Evolutionary conservation across 352 stramenopile species (phyloP), one percentile per base, ranked within the genome.

Genomic region (Poterioochromonas sp.): DNA sequence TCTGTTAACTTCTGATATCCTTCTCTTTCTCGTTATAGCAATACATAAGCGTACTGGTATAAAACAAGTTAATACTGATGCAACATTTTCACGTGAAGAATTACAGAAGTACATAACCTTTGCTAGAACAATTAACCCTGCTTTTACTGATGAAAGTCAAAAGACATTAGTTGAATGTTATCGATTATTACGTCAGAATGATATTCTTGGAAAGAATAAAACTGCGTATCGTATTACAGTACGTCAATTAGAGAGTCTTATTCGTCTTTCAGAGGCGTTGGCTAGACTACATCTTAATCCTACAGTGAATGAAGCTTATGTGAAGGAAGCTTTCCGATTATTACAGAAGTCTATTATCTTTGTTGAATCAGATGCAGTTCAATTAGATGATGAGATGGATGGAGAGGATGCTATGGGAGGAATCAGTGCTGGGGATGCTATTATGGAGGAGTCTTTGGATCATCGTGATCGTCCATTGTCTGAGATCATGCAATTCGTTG

Each of bases 331-430:
- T 0, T 99, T 97, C 79, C 88, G 95, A 0, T 82, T 99, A 1
- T 83, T 99, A 35, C 93, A 94, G 82, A 98, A 97, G 80, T 97
- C 90, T 51, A 98, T 99, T 79, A 98, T 99, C 81, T 92, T 97
- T 86, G 95, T 99, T 0, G 95, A 99, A 79, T 97, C 92, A 62
- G 92, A 97, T 80, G 93, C 97, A 84, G 91, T 99, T 2, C 90
- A 96, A 79, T 82, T 97, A 18, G 90, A 93, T 20, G 87, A 90
- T 3, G 85, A 91, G 35, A 80, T 83, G 32, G 86, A 93, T 63
- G 88, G 92, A 77, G 87, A 90, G 76, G 88, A 92, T 26, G 78
- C 87, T 91, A 63, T 83, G 87, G 47, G 83, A 82, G 22, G 65
- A 88, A 70, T 86, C 82, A 47, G 81, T 78, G 43, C 87, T 26